Conservation (phyloP, 148 eudicot species). For the Camellia sinensis region DNA sequence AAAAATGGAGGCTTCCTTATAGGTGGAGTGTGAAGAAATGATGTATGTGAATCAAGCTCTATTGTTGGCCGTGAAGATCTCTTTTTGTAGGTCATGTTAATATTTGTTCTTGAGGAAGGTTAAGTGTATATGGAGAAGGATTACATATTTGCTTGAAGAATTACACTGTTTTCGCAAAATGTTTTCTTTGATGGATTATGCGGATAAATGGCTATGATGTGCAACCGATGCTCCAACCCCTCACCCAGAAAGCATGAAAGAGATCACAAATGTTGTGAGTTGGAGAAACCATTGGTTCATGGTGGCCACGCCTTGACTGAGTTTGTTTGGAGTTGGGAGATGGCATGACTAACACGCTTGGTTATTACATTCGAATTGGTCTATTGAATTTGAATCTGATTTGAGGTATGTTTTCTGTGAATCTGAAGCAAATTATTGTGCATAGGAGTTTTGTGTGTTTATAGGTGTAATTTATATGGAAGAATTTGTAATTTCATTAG, state of each 20-base stretch:
- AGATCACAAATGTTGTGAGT: not conserved
- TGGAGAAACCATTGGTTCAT: not conserved
- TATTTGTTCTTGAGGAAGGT: not conserved
- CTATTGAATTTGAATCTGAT: not conserved
- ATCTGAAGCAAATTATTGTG: too few species aligned
- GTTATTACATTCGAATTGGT: not conserved
- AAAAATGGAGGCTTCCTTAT: slow-evolving; percentile 78
- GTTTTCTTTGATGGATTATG: too few species aligned
- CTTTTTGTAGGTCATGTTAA: not conserved
- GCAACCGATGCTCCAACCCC: too few species aligned
- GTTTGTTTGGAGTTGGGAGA: not conserved
- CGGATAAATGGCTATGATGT: too few species aligned
- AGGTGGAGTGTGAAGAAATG: slow-evolving; percentile 40
- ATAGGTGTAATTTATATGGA: too few species aligned
- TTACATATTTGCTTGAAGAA: not conserved
- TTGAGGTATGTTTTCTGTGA: too few species aligned
- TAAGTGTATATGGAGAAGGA: not conserved
- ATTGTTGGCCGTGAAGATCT: not conserved
- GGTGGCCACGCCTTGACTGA: not conserved
- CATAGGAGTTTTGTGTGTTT: too few species aligned
- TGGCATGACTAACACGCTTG: not conserved
- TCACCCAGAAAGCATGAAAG: too few species aligned
- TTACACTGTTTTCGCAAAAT: not conserved
- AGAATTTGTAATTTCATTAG: too few species aligned
- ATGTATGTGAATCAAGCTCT: not conserved